Conservation (phyloP, 2,329 filamentous ascomycete species). For the Aspergillus ochraceus region DNA sequence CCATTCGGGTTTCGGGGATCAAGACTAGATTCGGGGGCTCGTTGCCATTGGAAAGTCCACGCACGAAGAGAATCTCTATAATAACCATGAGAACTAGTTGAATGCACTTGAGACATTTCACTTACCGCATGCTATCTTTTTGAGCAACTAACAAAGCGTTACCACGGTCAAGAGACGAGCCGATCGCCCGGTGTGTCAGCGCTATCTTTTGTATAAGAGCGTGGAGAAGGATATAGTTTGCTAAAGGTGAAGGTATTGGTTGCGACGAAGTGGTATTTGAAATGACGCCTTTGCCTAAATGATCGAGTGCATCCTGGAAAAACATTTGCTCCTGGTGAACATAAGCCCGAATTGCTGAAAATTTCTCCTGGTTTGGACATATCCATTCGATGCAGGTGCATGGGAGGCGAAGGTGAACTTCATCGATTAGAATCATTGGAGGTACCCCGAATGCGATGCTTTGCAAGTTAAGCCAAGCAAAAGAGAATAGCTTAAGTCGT, state of each 20-base stretch:
- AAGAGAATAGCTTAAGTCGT: conserved; percentile 27
- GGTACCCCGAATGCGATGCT: conserved; percentile 26
- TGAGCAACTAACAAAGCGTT: background rate
- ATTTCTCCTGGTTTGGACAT: conserved; percentile 19
- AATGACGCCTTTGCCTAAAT: conserved; percentile 8
- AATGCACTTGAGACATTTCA: conserved; percentile 13
- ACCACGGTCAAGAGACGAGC: conserved; percentile 3
- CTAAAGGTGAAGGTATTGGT: conserved; percentile 49
- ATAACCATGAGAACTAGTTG: too few species aligned
- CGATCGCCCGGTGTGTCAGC: conserved; percentile 52
- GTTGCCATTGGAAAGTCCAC: conserved; percentile 43
- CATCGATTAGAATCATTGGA: conserved; percentile 24
- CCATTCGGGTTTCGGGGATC: conserved; percentile 47
- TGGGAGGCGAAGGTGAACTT: conserved; percentile 28
- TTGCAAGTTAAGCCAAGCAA: conserved; percentile 28
- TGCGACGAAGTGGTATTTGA: background rate
- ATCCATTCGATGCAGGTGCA: conserved; percentile 27
- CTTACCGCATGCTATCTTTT: conserved; percentile 22
- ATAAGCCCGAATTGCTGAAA: conserved; percentile 14
- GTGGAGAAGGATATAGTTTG: conserved; percentile 67
- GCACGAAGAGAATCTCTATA: conserved; percentile 40
- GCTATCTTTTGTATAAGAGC: conserved; percentile 71
- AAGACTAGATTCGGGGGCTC: conserved; percentile 41
- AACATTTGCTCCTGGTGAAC: conserved; percentile 16
- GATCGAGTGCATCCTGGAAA: conserved; percentile 23